Conservation (phyloP, 139 green algal genomes). For the Chlamydomonas schloesseri region DNA sequence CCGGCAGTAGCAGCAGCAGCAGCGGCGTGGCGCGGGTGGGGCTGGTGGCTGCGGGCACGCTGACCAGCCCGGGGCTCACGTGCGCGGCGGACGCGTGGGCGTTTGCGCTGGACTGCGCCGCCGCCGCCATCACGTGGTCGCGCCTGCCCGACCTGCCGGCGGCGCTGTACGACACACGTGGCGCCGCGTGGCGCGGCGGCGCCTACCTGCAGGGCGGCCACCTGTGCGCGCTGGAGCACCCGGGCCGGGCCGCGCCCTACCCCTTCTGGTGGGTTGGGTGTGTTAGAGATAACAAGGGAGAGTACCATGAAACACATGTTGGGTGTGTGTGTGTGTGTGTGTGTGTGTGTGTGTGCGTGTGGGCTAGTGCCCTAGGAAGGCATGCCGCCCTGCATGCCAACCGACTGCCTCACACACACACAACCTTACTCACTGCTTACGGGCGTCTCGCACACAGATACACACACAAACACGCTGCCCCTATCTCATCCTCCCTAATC, state of each 20-base stretch:
- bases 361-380: too few species aligned
- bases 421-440: too few species aligned
- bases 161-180: slow-evolving; percentile 50
- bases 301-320: too few species aligned
- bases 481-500: too few species aligned
- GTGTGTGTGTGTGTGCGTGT: too few species aligned
- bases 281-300: too few species aligned
- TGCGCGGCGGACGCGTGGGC: slow-evolving; percentile 47
- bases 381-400: too few species aligned
- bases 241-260: background rate
- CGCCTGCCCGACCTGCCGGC: slow-evolving; percentile 46
- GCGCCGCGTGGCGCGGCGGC: background rate
- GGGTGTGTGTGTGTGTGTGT: too few species aligned
- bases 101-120: slow-evolving; percentile 40
- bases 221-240: slow-evolving; percentile 38
- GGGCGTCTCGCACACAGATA: too few species aligned
- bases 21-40: slow-evolving; percentile 12
- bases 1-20: background rate
- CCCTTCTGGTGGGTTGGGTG: slow-evolving; percentile 1
- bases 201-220: slow-evolving; percentile 52
- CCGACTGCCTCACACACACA: too few species aligned
- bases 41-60: slow-evolving; percentile 42
- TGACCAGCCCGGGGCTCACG: slow-evolving; percentile 43
- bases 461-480: too few species aligned
- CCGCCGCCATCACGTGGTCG: slow-evolving; percentile 32